A percentile compares a stretch with the other conserved stretches of the same genome.
Conservation (phyloP, 352 stramenopile species). For the Phytophthora constricta region DNA sequence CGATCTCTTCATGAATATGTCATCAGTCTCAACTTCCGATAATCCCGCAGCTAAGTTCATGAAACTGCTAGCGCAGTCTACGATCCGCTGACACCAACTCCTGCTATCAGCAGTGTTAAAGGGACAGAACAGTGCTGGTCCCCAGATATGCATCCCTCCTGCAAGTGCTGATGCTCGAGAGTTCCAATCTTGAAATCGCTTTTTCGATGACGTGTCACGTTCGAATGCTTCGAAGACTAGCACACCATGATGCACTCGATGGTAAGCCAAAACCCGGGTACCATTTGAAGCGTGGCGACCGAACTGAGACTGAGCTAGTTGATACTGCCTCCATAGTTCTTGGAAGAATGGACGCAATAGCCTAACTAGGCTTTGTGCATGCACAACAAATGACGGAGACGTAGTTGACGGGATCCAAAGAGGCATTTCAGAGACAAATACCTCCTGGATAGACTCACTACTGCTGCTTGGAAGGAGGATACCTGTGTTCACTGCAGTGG, state of each 20-base stretch:
- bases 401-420: slow-evolving; percentile 11
- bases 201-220: neutral
- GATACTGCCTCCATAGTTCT: slow-evolving; percentile 10
- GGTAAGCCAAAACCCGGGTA: slow-evolving; percentile 18
- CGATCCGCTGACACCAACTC: slow-evolving; percentile 15
- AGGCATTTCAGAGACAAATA: slow-evolving; percentile 35
- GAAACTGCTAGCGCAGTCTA: slow-evolving; percentile 17
- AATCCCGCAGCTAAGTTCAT: slow-evolving; percentile 6
- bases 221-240: slow-evolving; percentile 19
- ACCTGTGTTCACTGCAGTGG: slow-evolving; percentile 24
- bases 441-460: slow-evolving; percentile 38
- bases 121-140: slow-evolving; percentile 33
- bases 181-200: slow-evolving; percentile 22
- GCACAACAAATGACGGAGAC: slow-evolving; percentile 16
- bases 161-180: slow-evolving; percentile 20
- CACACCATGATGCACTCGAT: slow-evolving; percentile 27
- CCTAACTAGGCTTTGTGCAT: slow-evolving; percentile 21
- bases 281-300: neutral
- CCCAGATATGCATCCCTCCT: slow-evolving; percentile 4
- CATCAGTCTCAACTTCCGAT: slow-evolving; percentile 4
- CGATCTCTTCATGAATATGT: slow-evolving; percentile 3
- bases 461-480: slow-evolving; percentile 38
- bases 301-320: slow-evolving; percentile 12
- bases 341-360: slow-evolving; percentile 29
- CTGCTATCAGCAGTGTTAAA: slow-evolving; percentile 4